Base-by-base conservation (phyloP, 306 rosid species). In the Urtica urens region DNA sequence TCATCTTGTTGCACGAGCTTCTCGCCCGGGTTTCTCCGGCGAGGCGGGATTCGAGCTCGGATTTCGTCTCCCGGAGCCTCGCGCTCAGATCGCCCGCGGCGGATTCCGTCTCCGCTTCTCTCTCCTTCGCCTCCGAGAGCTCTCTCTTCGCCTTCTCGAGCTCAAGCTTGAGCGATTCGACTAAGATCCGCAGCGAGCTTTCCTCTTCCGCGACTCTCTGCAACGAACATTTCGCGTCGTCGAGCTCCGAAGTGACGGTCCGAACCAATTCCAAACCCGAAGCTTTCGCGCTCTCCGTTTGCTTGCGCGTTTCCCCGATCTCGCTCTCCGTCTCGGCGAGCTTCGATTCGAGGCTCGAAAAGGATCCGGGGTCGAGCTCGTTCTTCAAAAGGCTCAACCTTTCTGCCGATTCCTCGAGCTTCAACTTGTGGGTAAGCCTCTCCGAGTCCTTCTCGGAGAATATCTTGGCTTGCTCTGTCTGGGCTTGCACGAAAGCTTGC, bases 121-220 rank as follows among this genome's bases (percentile, higher is more conserved):
- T 92, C 51, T 76, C 96, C 71, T 82, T 86, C 65, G 86, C 67
- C 34, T 75, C 86, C 41, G 70, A 34, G 70, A 79, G 99, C 65
- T 92, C 93, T 68, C 61, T 86, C 70, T 71, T 92, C 59, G 86
- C 93, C 60, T 76, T 73, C 69, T 92, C 99, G 24, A 92, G 63
- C 52, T 92, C 94, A 67, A 60, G 59, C 78, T 80, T 86, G n/a
- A 86, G 83, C 58, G 86, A 24, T 68, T 71, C 96, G 26, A 73
- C 77, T 72, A 72, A 65, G 70, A 65, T 75, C 68, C 74, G 70
- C 49, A 92, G 94, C 40, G 78, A 67, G 69, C 58, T 86, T 74
- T 92, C 96, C 66, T 92, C 99, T 64, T 92, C 94, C 12, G 78
- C 93, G 8, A 81, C 86, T 68, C 78, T 82, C 51, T 82, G 87